Evolutionary conservation across 768 basidiomycete genomes (phyloP), one percentile per base, ranked within the genome.

Genomic region (Lyophyllum shimeji): DNA sequence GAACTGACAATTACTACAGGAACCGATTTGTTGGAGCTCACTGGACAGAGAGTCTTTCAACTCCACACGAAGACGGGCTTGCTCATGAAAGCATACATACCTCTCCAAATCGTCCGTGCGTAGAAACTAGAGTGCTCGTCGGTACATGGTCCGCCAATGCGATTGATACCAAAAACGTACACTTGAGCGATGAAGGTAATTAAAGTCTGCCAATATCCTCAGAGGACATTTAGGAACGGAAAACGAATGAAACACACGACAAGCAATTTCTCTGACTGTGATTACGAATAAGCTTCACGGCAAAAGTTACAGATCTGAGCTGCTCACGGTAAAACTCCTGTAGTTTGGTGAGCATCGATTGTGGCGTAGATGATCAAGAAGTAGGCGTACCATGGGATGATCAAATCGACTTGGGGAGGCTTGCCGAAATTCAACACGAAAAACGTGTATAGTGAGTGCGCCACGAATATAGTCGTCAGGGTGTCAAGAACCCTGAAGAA

Each of bases 161-260:
- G 43, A 3, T 44, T 8, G 12, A 6, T 18, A 12, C 2, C 21
- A 13, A 20, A 24, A 34, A 46, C 48, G 11, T 34, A 56, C 55
- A 45, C n/a, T 50, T 56, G 55, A 34, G 55, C 55, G 27, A 50
- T 21, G 13, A 56, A 56, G 34, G 55, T 56, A 31, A 56, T 50
- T 15, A 56, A 9, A 2, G 55, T 50, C 55, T 56, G 45, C 3
- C 20, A 11, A 37, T 15, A 12, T 12, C n/a, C 13, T 54, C 20
- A 31, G 29, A 23, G 17, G 2, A 1, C 6, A 20, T 13, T 37
- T 21, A 18, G 15, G 33, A 6, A 8, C 18, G 24, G 31, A 34
- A 17, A 50, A 24, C n/a, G 2, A 24, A 49, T 49, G 25, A 17
- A 15, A 45, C 55, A 9, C 23, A 56, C 55, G 12, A 56, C 55